Conservation (phyloP, 148 eudicot genomes). For the Cornus florida region DNA sequence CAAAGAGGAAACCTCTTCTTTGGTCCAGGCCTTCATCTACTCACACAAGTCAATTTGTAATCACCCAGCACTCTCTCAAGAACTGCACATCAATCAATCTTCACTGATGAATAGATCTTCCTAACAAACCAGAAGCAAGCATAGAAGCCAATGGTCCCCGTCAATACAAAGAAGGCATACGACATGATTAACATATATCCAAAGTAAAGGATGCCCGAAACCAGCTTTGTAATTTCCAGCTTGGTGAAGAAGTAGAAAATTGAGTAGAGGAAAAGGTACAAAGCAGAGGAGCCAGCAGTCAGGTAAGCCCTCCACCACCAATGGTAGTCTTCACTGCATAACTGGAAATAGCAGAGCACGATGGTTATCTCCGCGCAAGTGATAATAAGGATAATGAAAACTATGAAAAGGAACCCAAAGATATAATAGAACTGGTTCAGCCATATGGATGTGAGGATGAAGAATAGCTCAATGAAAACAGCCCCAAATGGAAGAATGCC, state of each 20-base stretch:
- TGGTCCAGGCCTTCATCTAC: slow-evolving; percentile 1
- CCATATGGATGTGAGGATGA: slow-evolving; percentile 44
- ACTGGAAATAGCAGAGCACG: slow-evolving; percentile 41
- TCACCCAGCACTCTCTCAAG: background rate
- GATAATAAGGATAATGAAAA: slow-evolving; percentile 31
- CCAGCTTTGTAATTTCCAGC: slow-evolving; percentile 43
- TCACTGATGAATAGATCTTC: slow-evolving; percentile 42
- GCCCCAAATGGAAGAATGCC: slow-evolving; percentile 49
- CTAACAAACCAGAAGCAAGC: slow-evolving; percentile 45
- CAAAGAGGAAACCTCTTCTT: background rate
- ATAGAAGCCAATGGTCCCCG: slow-evolving; percentile 43
- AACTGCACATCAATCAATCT: slow-evolving; percentile 27
- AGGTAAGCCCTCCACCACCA: slow-evolving; percentile 50
- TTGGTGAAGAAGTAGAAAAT: slow-evolving; percentile 35
- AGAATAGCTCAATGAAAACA: slow-evolving; percentile 43
- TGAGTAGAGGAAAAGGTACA: slow-evolving; percentile 41
- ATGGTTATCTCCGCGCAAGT: slow-evolving; percentile 41
- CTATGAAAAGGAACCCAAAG: slow-evolving; percentile 40
- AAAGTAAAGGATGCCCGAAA: slow-evolving; percentile 41
- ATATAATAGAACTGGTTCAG: slow-evolving; percentile 47
- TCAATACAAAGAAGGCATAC: slow-evolving; percentile 40
- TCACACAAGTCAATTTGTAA: background rate
- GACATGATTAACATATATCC: slow-evolving; percentile 42
- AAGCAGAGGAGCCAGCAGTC: slow-evolving; percentile 39
- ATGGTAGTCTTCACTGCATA: slow-evolving; percentile 41